phyloP scores from a whole-genome alignment of 768 basidiomycete genomes.

The Zangia roseola region DNA sequence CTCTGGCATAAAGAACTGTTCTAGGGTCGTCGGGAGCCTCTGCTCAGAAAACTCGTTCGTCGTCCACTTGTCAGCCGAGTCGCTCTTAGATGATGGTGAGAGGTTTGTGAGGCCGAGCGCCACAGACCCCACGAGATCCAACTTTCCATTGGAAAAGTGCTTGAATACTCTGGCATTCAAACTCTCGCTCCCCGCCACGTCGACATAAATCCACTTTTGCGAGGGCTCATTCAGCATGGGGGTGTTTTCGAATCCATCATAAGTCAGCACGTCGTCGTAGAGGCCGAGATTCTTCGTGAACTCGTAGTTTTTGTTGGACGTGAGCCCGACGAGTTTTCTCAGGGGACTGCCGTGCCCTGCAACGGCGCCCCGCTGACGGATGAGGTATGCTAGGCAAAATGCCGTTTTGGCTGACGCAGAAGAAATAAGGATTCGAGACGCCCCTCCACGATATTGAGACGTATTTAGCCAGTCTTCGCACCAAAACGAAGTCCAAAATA shows the following conservation, averaged over 20 bases:
- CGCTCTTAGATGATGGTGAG: slow-evolving; percentile 41
- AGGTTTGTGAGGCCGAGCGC: slow-evolving; percentile 58
- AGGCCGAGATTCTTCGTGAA: slow-evolving; percentile 56
- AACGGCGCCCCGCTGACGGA: slow-evolving; percentile 42
- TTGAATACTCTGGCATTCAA: slow-evolving; percentile 46
- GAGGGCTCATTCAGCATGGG: slow-evolving; percentile 28
- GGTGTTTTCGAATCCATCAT: slow-evolving; percentile 43
- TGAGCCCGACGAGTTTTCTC: slow-evolving; percentile 54
- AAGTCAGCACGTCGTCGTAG: slow-evolving; percentile 57
- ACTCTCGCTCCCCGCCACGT: slow-evolving; percentile 57
- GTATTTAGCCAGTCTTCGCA: slow-evolving; percentile 67
- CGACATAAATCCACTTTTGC: slow-evolving; percentile 56
- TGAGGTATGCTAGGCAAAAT: slow-evolving; percentile 63
- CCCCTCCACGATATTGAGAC: slow-evolving; percentile 48
- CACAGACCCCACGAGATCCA: slow-evolving; percentile 40
- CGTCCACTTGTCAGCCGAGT: slow-evolving; percentile 37
- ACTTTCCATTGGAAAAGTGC: slow-evolving; percentile 32
- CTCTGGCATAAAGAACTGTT: slow-evolving; percentile 68
- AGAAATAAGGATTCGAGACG: slow-evolving; percentile 53
- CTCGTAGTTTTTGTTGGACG: slow-evolving; percentile 51
- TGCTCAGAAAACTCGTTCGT: slow-evolving; percentile 33
- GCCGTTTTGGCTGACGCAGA: slow-evolving; percentile 75
- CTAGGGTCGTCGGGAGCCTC: slow-evolving; percentile 26
- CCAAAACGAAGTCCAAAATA: slow-evolving; percentile 79
- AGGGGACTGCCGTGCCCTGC: background rate